Evolutionary conservation across 805 yeast species (phyloP).

Genomic region (Yamadazyma ubonensis): DNA sequence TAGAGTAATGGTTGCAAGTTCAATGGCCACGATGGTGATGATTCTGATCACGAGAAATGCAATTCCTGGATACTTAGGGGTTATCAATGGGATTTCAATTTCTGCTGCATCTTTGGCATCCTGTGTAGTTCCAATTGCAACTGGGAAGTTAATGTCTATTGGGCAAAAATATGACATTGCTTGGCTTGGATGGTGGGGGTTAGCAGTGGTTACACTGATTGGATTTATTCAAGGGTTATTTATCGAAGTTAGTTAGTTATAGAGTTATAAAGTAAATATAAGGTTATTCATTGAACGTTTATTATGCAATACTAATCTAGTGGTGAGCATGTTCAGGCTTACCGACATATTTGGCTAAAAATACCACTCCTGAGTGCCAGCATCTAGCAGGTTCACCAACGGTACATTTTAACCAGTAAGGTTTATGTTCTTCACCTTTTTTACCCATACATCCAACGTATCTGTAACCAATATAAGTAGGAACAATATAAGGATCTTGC

Average conservation of each 20-base stretch:
- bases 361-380: slow-evolving; percentile 98
- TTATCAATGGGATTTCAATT: slow-evolving; percentile 56
- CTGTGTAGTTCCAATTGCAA: slow-evolving; percentile 52
- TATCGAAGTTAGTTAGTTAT: slow-evolving; percentile 6
- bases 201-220: slow-evolving; percentile 17
- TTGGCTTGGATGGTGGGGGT: slow-evolving; percentile 33
- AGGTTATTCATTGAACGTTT: slow-evolving; percentile 1
- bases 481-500: slow-evolving; percentile 83
- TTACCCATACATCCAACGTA: slow-evolving; percentile 97
- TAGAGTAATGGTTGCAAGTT: slow-evolving; percentile 36
- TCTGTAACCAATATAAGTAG: slow-evolving; percentile 88
- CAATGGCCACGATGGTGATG: slow-evolving; percentile 52
- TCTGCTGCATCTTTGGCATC: slow-evolving; percentile 54
- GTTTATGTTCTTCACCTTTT: slow-evolving; percentile 80
- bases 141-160: slow-evolving; percentile 45
- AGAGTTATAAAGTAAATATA: not conserved
- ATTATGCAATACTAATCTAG: slow-evolving; percentile 15
- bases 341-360: slow-evolving; percentile 85
- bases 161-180: slow-evolving; percentile 23
- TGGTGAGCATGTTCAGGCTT: slow-evolving; percentile 66
- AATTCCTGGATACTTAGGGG: slow-evolving; percentile 51
- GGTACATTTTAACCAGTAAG: slow-evolving; percentile 91
- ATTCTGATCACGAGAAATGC: slow-evolving; percentile 54
- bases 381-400: slow-evolving; percentile 85
- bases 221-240: slow-evolving; percentile 12